phyloP scores from a whole-genome alignment of 441 rosid genomes.

The Euphorbia celastroides region DNA sequence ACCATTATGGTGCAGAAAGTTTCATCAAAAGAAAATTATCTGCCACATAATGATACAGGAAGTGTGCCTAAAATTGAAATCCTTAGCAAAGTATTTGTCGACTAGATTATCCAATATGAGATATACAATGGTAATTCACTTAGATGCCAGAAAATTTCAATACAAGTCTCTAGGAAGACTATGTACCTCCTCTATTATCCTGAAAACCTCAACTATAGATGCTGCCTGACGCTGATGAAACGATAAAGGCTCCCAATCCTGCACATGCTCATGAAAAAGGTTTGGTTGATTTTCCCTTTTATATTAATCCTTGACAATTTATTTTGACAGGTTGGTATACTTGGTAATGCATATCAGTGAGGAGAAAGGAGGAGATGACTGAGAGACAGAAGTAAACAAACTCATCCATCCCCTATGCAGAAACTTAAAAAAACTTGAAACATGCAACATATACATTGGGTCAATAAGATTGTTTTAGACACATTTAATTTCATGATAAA shows the following conservation, averaged over 20 bases:
- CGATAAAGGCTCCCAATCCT: constrained; percentile 99
- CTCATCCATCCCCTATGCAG: not conserved
- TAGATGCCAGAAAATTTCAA: constrained; percentile 5
- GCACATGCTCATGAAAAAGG: constrained; percentile 26
- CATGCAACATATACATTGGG: not conserved
- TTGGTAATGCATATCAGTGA: not conserved
- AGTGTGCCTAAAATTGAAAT: constrained; percentile 15
- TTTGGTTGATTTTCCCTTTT: constrained; percentile 2
- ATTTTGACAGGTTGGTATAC: not conserved
- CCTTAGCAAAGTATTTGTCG: constrained; percentile 12
- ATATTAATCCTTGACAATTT: constrained; percentile 15
- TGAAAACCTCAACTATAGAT: constrained; percentile 91
- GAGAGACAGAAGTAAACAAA: not conserved
- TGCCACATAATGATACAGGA: no score
- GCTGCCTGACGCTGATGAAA: constrained; percentile 84
- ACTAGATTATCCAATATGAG: constrained; percentile 1
- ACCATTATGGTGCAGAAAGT: no score
- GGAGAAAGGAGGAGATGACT: not conserved
- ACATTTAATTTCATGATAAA: not conserved
- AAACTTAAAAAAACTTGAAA: not conserved
- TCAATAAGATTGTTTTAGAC: constrained; percentile 7
- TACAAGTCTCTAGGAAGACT: constrained; percentile 2
- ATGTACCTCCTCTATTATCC: constrained; percentile 95
- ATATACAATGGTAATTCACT: constrained; percentile 7
- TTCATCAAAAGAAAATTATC: no score